Percentiles rank a stretch among this genome's conserved stretches.
These are phyloP conservation scores for Kuraishia piskuri DNA, from an alignment of 805 yeast genomes.

Conservation along the genomic window DNA sequence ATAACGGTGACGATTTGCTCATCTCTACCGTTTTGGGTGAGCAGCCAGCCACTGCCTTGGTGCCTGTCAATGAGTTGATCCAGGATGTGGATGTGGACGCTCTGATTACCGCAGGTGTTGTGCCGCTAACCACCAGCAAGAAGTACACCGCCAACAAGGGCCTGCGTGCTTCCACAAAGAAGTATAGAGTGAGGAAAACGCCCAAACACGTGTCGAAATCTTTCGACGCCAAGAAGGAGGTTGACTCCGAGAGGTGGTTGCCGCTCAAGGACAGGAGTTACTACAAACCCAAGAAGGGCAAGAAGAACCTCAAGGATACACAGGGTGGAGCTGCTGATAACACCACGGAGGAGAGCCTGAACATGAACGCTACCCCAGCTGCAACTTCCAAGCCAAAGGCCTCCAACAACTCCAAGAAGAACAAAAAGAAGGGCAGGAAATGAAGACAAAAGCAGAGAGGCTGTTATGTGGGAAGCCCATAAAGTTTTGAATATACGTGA, in stretches of 20 bases:
- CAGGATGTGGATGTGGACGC: constrained; percentile 21
- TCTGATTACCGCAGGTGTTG: constrained; percentile 19
- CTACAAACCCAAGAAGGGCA: constrained; percentile 72
- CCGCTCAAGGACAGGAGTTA: constrained; percentile 80
- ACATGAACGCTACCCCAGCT: constrained; percentile 11
- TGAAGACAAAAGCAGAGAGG: not conserved
- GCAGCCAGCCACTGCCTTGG: constrained; percentile 5
- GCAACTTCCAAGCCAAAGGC: constrained; percentile 6
- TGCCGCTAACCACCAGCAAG: constrained; percentile 13
- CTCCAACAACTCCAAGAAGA: constrained; percentile 12
- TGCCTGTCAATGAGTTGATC: constrained; percentile 18
- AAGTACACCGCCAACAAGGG: constrained; percentile 2
- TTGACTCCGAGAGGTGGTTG: constrained; percentile 83
- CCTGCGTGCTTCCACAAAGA: constrained; percentile 9
- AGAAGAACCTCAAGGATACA: constrained; percentile 42
- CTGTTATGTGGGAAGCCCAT: too few relatives aligned
- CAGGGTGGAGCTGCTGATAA: constrained; percentile 54
- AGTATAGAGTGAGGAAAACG: constrained; percentile 17
- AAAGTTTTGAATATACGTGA: not conserved
- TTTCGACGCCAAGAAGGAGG: constrained; percentile 14
- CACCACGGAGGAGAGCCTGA: constrained; percentile 29
- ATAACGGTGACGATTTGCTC: constrained; percentile 12
- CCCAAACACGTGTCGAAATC: constrained; percentile 20
- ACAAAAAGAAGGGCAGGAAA: constrained; percentile 20
- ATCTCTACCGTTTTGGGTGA: constrained; percentile 13